phyloP scores from a whole-genome alignment of 306 rosid species.

The Medicago ruthenica region DNA sequence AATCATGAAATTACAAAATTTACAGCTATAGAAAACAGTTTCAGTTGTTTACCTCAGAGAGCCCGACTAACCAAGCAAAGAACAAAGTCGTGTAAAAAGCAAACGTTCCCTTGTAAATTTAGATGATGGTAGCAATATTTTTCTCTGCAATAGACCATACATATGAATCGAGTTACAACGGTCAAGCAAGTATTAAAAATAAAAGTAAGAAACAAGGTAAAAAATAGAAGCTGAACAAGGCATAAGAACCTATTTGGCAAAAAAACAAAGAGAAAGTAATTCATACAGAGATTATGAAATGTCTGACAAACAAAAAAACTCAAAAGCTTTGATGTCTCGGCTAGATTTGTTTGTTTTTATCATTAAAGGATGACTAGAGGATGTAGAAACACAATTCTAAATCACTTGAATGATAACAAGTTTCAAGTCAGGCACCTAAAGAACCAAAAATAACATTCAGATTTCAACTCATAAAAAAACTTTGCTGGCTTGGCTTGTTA shows the following conservation, averaged over 20 bases:
- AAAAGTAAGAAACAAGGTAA: not conserved
- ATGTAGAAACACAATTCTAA: conserved; percentile 27
- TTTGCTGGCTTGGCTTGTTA: not conserved
- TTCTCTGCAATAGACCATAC: not conserved
- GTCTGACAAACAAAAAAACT: not conserved
- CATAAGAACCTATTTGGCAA: not conserved
- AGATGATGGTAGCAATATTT: not conserved
- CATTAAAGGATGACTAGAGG: not conserved
- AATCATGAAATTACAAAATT: not conserved
- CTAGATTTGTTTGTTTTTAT: not conserved
- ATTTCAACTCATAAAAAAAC: not conserved
- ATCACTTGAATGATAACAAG: not conserved
- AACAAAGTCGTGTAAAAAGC: not conserved
- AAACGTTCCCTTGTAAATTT: not conserved
- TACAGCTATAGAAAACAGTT: not conserved
- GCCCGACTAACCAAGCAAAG: not conserved
- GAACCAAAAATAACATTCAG: not conserved
- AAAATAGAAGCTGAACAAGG: not conserved
- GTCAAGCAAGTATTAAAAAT: not conserved
- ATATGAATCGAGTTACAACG: not conserved
- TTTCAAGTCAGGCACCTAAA: not conserved
- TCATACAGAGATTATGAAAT: not conserved
- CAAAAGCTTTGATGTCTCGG: not conserved
- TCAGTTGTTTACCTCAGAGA: not conserved
- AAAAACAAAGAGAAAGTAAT: not conserved